These are phyloP conservation scores for Geotrichum klebahnii DNA, from an alignment of 1,139 yeast species.

Conservation along the genomic window DNA sequence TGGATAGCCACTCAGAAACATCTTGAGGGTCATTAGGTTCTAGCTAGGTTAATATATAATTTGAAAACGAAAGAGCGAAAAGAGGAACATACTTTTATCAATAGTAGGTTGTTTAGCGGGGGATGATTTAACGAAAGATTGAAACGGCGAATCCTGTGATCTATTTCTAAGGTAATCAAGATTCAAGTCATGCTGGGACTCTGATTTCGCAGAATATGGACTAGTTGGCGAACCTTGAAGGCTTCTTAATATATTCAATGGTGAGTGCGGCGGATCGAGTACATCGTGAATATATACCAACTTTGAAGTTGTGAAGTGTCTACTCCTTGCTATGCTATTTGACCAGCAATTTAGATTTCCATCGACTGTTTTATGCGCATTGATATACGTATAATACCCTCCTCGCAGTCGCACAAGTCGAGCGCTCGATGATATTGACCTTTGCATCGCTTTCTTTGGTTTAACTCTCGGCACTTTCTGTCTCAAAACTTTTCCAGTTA, in stretches of 20 bases:
- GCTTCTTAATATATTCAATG: not conserved
- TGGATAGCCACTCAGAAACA: slow-evolving; percentile 2
- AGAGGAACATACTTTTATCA: not conserved
- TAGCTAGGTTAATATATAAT: not conserved
- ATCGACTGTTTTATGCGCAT: too few species aligned
- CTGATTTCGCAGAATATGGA: not conserved
- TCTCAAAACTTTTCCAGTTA: not conserved
- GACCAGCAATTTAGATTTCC: not conserved
- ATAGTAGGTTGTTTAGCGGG: not conserved
- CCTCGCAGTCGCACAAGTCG: too few species aligned
- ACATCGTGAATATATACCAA: not conserved
- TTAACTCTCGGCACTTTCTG: not conserved
- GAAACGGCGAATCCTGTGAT: slow-evolving; percentile 8
- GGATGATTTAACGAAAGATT: not conserved
- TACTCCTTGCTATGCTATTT: too few species aligned
- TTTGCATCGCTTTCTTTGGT: not conserved
- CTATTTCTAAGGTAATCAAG: slow-evolving; percentile 5
- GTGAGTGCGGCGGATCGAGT: not conserved
- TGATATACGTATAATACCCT: too few species aligned
- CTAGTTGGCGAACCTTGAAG: not conserved
- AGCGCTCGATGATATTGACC: not conserved
- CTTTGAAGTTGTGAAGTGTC: not conserved
- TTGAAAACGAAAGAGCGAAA: not conserved
- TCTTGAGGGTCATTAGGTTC: not conserved
- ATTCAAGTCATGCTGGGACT: slow-evolving; percentile 1